Evolutionary conservation across 1,284 basidiomycete genomes (phyloP).

Genomic region (Prillingera fragicola): DNA sequence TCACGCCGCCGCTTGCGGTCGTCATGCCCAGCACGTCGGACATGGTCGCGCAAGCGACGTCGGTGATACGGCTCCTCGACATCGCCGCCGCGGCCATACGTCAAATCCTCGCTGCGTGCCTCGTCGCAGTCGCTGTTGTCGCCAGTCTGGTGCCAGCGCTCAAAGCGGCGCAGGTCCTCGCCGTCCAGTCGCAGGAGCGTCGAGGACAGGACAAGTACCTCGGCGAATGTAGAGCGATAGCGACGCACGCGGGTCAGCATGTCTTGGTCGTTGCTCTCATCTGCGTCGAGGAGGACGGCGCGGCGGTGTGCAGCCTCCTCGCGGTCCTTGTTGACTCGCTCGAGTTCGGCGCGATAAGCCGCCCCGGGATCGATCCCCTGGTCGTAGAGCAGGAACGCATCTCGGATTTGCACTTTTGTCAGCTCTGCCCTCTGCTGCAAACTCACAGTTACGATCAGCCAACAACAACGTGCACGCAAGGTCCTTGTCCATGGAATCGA

Average conservation of each 20-base stretch:
- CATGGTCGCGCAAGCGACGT: too few species aligned
- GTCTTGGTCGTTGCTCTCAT: conserved; percentile 12
- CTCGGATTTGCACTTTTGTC: conserved; percentile 38
- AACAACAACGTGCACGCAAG: conserved; percentile 36
- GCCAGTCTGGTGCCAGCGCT: conserved; percentile 36
- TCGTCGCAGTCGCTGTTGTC: too few species aligned
- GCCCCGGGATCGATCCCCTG: conserved; percentile 3
- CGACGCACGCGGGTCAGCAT: conserved; percentile 28
- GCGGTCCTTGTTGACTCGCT: not conserved
- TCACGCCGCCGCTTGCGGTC: too few species aligned
- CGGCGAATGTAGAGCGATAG: conserved; percentile 47
- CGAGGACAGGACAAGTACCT: conserved; percentile 43
- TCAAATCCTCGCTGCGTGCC: too few species aligned
- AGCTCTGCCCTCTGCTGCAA: too few species aligned
- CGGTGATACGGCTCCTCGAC: too few species aligned
- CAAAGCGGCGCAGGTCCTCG: conserved; percentile 39
- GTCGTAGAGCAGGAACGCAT: conserved; percentile 23
- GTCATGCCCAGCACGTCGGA: too few species aligned
- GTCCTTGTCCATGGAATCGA: conserved; percentile 39
- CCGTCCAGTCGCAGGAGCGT: conserved; percentile 44
- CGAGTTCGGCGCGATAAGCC: not conserved
- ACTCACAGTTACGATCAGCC: conserved; percentile 42
- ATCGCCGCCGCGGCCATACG: too few species aligned
- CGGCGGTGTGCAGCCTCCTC: not conserved
- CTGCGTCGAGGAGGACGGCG: conserved; percentile 4